A percentile compares a stretch with the other conserved stretches of the same genome.
These are phyloP conservation scores for Penicillium cinerascens DNA, from an alignment of 495 filamentous ascomycete species.

Conservation along the genomic window DNA sequence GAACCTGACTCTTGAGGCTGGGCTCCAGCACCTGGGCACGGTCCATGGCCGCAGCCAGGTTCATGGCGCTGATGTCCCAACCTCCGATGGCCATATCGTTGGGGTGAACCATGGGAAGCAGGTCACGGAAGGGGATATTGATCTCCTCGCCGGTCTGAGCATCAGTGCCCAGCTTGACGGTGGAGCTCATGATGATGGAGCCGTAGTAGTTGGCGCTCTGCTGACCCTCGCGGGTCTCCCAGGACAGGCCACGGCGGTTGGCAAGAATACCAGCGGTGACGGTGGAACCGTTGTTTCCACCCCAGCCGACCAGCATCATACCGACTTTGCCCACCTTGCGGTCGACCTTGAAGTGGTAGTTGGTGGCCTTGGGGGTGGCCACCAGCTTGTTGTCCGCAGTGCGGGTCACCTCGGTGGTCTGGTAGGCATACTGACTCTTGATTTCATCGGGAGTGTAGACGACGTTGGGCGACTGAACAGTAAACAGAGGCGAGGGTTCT, in stretches of 20 bases:
- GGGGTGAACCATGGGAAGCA: conserved; percentile 96
- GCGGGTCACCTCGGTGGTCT: conserved; percentile 77
- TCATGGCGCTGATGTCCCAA: conserved; percentile 93
- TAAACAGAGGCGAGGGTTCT: conserved; percentile 62
- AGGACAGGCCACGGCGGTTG: conserved; percentile 79
- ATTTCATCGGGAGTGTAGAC: conserved; percentile 84
- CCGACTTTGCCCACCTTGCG: conserved; percentile 90
- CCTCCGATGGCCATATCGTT: conserved; percentile 94
- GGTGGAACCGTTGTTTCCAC: conserved; percentile 97
- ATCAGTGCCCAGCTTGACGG: conserved; percentile 91
- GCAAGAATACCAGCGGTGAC: conserved; percentile 97
- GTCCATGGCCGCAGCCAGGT: conserved; percentile 91
- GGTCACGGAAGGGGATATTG: conserved; percentile 92
- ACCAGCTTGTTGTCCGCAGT: conserved; percentile 73
- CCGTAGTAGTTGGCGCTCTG: conserved; percentile 94
- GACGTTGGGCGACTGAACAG: conserved; percentile 89
- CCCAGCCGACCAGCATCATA: conserved; percentile 97
- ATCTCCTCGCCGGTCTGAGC: conserved; percentile 81
- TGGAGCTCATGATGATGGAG: conserved; percentile 93
- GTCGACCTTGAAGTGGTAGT: conserved; percentile 97
- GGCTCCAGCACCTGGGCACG: conserved; percentile 93
- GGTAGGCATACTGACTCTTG: conserved; percentile 93
- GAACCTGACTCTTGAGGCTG: conserved; percentile 78
- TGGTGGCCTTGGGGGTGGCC: conserved; percentile 80
- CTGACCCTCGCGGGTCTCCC: conserved; percentile 89